A percentile compares a stretch with the other conserved stretches of the same genome.
Conservation (phyloP, 768 basidiomycete species). For the Tricholoma saponaceum region DNA sequence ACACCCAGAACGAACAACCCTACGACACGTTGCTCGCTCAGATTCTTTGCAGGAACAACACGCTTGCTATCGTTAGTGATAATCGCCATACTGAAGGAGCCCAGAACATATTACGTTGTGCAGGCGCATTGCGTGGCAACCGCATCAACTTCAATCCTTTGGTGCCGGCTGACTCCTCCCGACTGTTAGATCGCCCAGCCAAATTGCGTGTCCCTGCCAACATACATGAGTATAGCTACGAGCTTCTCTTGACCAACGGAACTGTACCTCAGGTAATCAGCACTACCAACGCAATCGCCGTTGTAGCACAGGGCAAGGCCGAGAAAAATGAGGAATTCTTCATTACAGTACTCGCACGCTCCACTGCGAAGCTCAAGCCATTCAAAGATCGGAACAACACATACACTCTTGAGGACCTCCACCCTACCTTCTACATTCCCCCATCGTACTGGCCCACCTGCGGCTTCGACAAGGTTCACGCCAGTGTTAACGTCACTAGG, state of each 20-base stretch:
- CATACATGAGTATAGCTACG: background rate
- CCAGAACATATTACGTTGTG: background rate
- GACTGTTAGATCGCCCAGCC: background rate
- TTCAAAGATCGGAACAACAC: background rate
- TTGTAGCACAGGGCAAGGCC: background rate
- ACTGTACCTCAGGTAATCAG: background rate
- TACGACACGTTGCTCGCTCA: background rate
- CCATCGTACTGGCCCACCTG: background rate
- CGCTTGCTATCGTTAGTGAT: background rate
- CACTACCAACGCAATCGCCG: background rate
- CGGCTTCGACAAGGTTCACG: background rate
- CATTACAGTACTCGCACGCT: background rate
- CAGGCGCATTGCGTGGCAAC: background rate
- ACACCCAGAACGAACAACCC: background rate
- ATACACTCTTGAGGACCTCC: background rate
- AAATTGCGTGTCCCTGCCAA: background rate
- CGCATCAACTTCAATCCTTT: background rate
- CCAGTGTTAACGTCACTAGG: background rate
- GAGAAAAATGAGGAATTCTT: background rate
- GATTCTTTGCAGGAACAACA: background rate
- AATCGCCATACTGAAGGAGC: background rate
- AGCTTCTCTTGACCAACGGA: background rate
- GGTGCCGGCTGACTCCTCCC: background rate
- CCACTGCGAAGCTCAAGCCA: background rate
- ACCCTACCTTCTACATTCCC: background rate